A percentile compares a stretch with the other conserved stretches of the same genome.
phyloP scores from a whole-genome alignment of 345 rosid species.

The Moricandia moricandioides region DNA sequence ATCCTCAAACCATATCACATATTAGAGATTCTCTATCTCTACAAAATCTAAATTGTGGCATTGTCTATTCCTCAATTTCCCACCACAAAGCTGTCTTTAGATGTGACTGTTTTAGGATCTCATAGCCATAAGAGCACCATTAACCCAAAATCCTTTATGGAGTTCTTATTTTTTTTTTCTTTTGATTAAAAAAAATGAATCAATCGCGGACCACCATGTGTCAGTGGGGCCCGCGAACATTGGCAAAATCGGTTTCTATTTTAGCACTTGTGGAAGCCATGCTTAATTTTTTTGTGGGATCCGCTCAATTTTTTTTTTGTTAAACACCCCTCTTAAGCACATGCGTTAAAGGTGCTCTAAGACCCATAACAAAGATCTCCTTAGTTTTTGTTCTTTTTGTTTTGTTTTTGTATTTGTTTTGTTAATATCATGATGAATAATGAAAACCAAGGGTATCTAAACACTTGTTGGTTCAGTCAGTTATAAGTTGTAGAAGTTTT shows the following conservation, averaged over 20 bases:
- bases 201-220: too few relatives aligned
- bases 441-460: constrained; percentile 1
- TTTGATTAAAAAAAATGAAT: too few relatives aligned
- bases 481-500: background rate
- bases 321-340: too few relatives aligned
- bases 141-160: too few relatives aligned
- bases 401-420: background rate
- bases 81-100: constrained; percentile 23
- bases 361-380: constrained; percentile 15
- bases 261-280: too few relatives aligned
- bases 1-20: constrained; percentile 32
- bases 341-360: too few relatives aligned
- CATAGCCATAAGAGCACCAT: constrained; percentile 19
- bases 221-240: too few relatives aligned
- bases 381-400: background rate
- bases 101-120: constrained; percentile 31
- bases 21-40: constrained; percentile 32
- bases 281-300: too few relatives aligned
- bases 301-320: too few relatives aligned
- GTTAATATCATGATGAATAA: background rate
- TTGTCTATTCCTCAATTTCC: constrained; percentile 30
- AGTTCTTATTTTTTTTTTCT: too few relatives aligned
- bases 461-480: background rate
- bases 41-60: constrained; percentile 14
- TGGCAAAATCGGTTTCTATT: too few relatives aligned